Evolutionary conservation across 257 asterid genomes (phyloP).

Genomic region (Ajuga chamaepitys): DNA sequence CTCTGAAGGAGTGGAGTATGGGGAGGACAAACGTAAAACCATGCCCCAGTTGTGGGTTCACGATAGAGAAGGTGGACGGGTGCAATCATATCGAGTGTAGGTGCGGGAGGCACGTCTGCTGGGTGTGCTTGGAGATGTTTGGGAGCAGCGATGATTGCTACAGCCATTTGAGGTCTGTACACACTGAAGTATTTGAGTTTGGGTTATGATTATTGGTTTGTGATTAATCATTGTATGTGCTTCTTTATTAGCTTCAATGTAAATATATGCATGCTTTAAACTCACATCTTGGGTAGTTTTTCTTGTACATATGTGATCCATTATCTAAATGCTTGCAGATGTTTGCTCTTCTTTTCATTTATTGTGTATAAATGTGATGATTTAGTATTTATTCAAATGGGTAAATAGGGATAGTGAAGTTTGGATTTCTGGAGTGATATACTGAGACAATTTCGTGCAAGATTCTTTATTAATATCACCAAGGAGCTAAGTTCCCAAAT

Average conservation of each 20-base stretch:
- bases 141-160: conserved; percentile 54
- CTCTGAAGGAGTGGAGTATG: conserved; percentile 67
- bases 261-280: background rate
- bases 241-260: background rate
- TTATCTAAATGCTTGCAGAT: too few relatives aligned
- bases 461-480: too few relatives aligned
- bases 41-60: conserved; percentile 67
- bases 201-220: background rate
- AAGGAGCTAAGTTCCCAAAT: too few relatives aligned
- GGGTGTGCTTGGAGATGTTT: conserved; percentile 69
- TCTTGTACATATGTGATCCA: conserved; percentile 14
- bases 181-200: conserved; percentile 27
- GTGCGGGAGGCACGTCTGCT: conserved; percentile 84
- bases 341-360: too few relatives aligned
- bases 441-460: too few relatives aligned
- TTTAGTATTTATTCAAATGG: too few relatives aligned
- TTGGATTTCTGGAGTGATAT: too few relatives aligned
- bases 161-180: conserved; percentile 59
- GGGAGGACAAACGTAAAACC: conserved; percentile 70
- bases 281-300: background rate
- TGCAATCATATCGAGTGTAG: conserved; percentile 81
- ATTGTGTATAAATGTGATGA: too few relatives aligned
- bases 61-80: conserved; percentile 87
- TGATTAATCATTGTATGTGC: background rate
- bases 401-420: too few relatives aligned